Evolutionary conservation across 2,329 filamentous ascomycete species (phyloP), one percentile per base, ranked within the genome.

Genomic region (Dothideomycetes sp.): DNA sequence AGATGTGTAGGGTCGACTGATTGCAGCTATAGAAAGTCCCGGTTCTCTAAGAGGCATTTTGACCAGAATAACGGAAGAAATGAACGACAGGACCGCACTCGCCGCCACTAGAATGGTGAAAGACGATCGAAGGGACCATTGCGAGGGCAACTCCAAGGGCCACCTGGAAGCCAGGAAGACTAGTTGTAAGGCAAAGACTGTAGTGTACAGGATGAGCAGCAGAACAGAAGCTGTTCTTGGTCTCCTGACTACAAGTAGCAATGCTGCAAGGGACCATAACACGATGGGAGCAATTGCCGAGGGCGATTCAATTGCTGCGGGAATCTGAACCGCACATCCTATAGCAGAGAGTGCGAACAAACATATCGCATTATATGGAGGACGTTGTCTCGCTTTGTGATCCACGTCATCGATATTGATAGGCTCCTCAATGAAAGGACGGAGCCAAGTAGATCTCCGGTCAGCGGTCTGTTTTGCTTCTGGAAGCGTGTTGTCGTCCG

Each of bases 11-110:
- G 75, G 66, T 12, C 63, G 59, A 37, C 77, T 77, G 41, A 88
- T 84, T 1, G 70, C 72, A 7, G 69, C 57, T 3, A 55, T 62
- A 15, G 70, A 62, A 3, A 79, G 53, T 1, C 54, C 53, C 1
- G 77, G 73, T 42, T 83, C 71, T 16, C 83, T 71, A 48, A 87
- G 61, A 5, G 83, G 83, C 80, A 86, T 86, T 17, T 69, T 61
- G 10, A 85, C 53, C 36, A 84, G 72, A 11, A 74, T 48, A 2
- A 67, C 31, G 5, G 79, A 61, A 1, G 69, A 69, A 4, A 59
- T 45, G 4, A 73, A 46, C 1, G 72, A 47, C 4, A 71, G 40
- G 44, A 42, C 60, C 48, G 49, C 54, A 48, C 54, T 31, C 11
- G 52, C 46, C 3, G 57, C 52, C 31, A 56, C 47, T 34, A 37